Base-by-base conservation (phyloP, 164 flowering plant genomes). In the Malania oleifera region DNA sequence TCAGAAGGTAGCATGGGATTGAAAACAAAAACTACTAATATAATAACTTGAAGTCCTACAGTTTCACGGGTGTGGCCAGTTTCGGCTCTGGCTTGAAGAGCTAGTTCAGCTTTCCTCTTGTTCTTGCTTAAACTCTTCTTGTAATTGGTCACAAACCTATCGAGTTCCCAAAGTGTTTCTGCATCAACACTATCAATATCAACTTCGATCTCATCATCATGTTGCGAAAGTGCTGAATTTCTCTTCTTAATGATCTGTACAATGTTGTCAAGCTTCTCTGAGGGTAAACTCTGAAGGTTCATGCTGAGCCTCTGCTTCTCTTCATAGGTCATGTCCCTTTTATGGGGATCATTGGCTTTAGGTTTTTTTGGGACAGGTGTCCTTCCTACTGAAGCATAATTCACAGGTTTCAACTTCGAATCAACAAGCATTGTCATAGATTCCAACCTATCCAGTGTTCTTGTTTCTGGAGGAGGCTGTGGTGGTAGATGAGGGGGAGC, bases 151-250 rank as follows among this genome's bases (percentile, higher is more conserved):
- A 90, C 90, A 66, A 82, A 84, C 58, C 87, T 75, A 63, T 90
- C 91, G 52, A 90, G 90, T 64, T 90, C 97, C 97, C 97, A 87
- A 22, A 90, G 76, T 15, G 97, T 90, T 61, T 90, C 97, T 2
- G 78, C 56, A 71, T 90, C 97, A 60, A 87, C 84, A 71, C 77
- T 78, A 27, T 82, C 95, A 37, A 90, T 90, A 59, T 90, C 97
- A 52, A 90, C 88, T 67, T 90, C 97, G 71, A 90, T 82, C 72
- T 87, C 97, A 65, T 85, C 91, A 56, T 90, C 92, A 40, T 82
- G 69, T 59, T 87, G 95, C 64, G 47, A 64, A 15, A 90, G 81
- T 7, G 76, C 73, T 23, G 86, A 67, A 60, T 77, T 87, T 62
- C 90, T 80, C 68, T 75, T 87, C 78, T 76, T 90, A 64, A 90